Evolutionary conservation across 1,284 basidiomycete genomes (phyloP), one percentile per base, ranked within the genome.

Genomic region (Golubevia pallescens): DNA sequence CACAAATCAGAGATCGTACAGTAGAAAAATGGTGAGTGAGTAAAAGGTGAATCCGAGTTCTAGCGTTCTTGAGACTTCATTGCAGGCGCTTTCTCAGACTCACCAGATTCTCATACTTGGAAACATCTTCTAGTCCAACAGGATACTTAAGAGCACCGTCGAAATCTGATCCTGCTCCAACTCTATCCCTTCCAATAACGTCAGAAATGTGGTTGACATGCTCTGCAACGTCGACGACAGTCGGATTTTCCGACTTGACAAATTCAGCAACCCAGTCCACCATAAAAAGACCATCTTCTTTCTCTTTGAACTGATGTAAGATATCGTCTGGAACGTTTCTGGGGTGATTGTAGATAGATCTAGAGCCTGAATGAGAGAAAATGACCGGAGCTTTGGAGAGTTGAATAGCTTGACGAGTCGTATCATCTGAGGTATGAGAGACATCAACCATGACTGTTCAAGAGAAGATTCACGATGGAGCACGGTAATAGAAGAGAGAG

Each of bases 271-370:
- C 53, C 21, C 56, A 69, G 20, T 66, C 60, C 5, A 68, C 51
- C 42, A 62, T 57, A 28, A 71, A 51, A 61, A 67, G 28, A 61
- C 51, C 56, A 21, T 69, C 61, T 23, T 38, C 57, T 20, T 23
- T 32, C 21, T 63, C 54, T 6, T 57, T 24, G 13, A 67, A 38
- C 23, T 23, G 59, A 20, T 24, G 5, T 1, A 73, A 57, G 28
- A 73, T 57, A 20, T 69, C 70, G 38, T 73, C 71, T 38, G 67
- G 66, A 0, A 73, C 60, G 59, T 73, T 73, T 24, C 70, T 55
- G 16, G 63, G 61, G 54, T 73, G 70, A 57, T 72, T 54, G 54
- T 65, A 64, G 55, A 69, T 53, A 16, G 52, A 32, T 28, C 65
- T 52, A 16, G 70, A 52, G 16, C 70, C 70, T 34, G 69, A 71